Conservation (phyloP, 2,329 filamentous ascomycete species). For the Penicillium thymicola region DNA sequence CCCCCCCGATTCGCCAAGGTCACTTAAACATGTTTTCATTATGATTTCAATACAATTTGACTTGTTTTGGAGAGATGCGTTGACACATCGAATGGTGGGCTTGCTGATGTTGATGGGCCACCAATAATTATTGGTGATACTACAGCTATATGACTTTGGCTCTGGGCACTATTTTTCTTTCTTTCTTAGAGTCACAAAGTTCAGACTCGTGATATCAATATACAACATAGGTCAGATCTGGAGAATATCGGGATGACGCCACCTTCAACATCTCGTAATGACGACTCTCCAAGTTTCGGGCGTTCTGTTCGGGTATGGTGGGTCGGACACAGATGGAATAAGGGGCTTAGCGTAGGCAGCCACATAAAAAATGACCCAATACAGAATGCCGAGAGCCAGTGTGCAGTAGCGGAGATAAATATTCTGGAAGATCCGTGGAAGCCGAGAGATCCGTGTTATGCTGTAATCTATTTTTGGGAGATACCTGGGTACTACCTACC, state of each 20-base stretch:
- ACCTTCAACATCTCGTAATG: background rate
- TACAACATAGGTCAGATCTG: background rate
- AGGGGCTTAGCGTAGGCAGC: slow-evolving; percentile 10
- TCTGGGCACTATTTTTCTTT: background rate
- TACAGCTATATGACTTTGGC: background rate
- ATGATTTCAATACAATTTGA: background rate
- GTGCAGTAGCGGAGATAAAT: background rate
- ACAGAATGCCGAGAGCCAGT: background rate
- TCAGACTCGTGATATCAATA: background rate
- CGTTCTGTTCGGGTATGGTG: background rate
- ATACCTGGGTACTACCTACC: too few relatives aligned
- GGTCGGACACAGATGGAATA: background rate
- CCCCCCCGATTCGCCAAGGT: slow-evolving; percentile 16
- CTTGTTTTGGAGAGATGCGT: background rate
- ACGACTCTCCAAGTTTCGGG: background rate
- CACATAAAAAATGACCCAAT: background rate
- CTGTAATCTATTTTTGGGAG: slow-evolving; percentile 8
- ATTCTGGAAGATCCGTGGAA: slow-evolving; percentile 16
- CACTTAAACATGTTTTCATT: background rate
- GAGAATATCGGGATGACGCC: background rate
- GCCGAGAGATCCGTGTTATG: slow-evolving; percentile 10
- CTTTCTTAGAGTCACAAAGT: background rate
- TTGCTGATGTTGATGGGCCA: background rate
- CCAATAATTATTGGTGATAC: background rate
- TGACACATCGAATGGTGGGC: background rate